Conservation (phyloP, 2,329 filamentous ascomycete species). For the Fusarium mexicanum region DNA sequence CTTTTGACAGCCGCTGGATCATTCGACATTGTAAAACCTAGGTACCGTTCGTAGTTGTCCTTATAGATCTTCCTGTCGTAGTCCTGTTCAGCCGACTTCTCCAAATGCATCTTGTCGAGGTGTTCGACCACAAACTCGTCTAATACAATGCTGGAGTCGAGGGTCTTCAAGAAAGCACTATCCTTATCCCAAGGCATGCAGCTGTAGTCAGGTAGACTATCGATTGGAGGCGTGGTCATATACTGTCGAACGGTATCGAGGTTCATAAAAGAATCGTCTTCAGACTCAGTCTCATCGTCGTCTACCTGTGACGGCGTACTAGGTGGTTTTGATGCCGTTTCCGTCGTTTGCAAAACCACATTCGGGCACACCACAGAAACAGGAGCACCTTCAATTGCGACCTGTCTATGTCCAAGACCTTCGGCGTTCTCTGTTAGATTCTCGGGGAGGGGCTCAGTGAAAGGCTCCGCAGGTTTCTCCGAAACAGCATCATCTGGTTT, state of each 20-base stretch:
- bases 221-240: constrained; percentile 64
- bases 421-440: constrained; percentile 1
- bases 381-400: neutral
- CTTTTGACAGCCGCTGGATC: constrained; percentile 65
- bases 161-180: constrained; percentile 54
- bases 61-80: constrained; percentile 55
- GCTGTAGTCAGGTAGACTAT: constrained; percentile 61
- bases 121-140: constrained; percentile 58
- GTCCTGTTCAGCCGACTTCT: constrained; percentile 52
- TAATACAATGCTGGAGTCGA: constrained; percentile 53
- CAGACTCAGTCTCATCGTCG: constrained; percentile 64
- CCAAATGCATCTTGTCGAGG: constrained; percentile 54
- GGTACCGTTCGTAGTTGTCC: constrained; percentile 60
- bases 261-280: constrained; percentile 62
- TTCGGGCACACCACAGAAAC: constrained; percentile 13
- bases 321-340: constrained; percentile 48
- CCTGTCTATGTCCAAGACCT: neutral
- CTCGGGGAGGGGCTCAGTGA: neutral
- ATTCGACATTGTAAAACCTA: constrained; percentile 65
- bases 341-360: constrained; percentile 42
- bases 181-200: constrained; percentile 61
- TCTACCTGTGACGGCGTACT: constrained; percentile 62
- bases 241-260: constrained; percentile 60
- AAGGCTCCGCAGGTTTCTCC: neutral
- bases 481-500: neutral